A percentile compares a stretch with the other conserved stretches of the same genome.
Conservation (phyloP, 1,284 basidiomycete species). For the Flammula alnicola region DNA sequence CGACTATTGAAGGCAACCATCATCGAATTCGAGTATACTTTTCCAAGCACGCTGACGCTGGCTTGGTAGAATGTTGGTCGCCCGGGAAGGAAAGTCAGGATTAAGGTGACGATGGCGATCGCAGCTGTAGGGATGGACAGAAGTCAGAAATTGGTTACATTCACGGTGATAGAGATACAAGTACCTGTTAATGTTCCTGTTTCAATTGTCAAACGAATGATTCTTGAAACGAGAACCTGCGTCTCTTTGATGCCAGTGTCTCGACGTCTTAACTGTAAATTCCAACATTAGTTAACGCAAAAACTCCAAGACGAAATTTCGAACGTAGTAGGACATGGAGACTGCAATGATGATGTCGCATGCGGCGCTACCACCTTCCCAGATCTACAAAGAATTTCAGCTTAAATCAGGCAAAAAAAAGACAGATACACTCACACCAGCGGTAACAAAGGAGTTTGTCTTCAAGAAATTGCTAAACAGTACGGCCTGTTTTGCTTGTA, state of each 20-base stretch:
- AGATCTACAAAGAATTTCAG: conserved; percentile 17
- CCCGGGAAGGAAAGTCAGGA: conserved; percentile 30
- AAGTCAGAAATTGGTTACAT: neutral
- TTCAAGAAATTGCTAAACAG: conserved; percentile 18
- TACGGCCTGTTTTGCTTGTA: conserved; percentile 18
- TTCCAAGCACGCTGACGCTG: conserved; percentile 32
- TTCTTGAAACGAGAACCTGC: conserved; percentile 16
- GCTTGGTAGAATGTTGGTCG: conserved; percentile 30
- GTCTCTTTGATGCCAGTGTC: conserved; percentile 19
- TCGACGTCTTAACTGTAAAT: conserved; percentile 16
- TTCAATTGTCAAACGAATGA: conserved; percentile 26
- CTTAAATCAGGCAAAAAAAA: conserved; percentile 1
- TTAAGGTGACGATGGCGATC: conserved; percentile 30
- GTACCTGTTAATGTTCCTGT: conserved; percentile 24
- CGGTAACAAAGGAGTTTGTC: conserved; percentile 24
- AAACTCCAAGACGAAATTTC: neutral
- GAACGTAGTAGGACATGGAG: conserved; percentile 27
- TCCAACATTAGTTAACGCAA: neutral
- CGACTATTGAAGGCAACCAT: conserved; percentile 35
- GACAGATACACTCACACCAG: conserved; percentile 18
- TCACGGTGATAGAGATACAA: neutral
- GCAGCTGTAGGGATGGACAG: conserved; percentile 23
- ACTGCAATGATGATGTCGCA: conserved; percentile 27
- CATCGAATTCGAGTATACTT: conserved; percentile 35
- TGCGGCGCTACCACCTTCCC: conserved; percentile 24